Conservation (phyloP, 2,329 filamentous ascomycete species). For the Colletotrichum neosansevieriae region DNA sequence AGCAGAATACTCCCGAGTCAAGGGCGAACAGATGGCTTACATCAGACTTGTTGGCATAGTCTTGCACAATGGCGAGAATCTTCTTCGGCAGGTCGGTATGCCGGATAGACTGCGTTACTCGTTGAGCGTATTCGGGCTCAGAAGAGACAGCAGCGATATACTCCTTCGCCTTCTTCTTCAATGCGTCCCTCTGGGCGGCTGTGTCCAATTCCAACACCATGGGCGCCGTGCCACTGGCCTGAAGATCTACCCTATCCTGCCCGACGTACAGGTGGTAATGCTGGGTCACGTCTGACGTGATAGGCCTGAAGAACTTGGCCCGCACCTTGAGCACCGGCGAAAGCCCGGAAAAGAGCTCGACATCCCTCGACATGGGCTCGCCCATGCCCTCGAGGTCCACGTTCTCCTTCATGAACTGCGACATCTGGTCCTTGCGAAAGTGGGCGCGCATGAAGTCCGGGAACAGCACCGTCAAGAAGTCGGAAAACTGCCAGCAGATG, state of each 20-base stretch:
- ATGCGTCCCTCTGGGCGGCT: constrained; percentile 56
- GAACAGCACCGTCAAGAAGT: constrained; percentile 65
- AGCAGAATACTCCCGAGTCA: background rate
- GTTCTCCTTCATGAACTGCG: constrained; percentile 61
- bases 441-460: constrained; percentile 64
- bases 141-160: constrained; percentile 62
- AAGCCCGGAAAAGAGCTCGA: constrained; percentile 66
- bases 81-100: constrained; percentile 60
- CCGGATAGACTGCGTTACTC: constrained; percentile 61
- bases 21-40: constrained; percentile 47
- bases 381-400: constrained; percentile 57
- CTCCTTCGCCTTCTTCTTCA: constrained; percentile 59
- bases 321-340: constrained; percentile 58
- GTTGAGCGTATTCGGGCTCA: constrained; percentile 62
- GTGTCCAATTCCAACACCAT: constrained; percentile 63
- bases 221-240: constrained; percentile 58
- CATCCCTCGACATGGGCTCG: constrained; percentile 51
- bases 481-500: constrained; percentile 70
- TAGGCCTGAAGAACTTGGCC: constrained; percentile 66
- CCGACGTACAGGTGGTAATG: constrained; percentile 62
- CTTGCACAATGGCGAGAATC: constrained; percentile 61
- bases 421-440: constrained; percentile 63
- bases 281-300: constrained; percentile 59
- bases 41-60: constrained; percentile 59
- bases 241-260: constrained; percentile 54